phyloP scores from a whole-genome alignment of 495 filamentous ascomycete species.

The Jackrogersella minutella region DNA sequence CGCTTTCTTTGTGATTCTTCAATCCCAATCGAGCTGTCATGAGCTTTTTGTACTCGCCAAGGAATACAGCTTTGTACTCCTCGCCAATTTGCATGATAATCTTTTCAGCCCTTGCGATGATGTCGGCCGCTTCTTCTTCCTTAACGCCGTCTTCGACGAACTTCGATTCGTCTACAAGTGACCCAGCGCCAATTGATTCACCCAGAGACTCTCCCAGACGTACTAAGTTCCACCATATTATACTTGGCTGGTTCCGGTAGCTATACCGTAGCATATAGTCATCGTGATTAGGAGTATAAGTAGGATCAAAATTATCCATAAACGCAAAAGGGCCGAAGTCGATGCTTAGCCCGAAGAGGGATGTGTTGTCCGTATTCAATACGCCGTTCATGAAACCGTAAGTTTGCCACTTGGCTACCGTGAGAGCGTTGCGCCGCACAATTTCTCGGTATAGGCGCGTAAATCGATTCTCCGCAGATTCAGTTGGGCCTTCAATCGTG shows the following conservation, averaged over 20 bases:
- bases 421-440: slow-evolving; percentile 82
- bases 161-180: slow-evolving; percentile 67
- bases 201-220: slow-evolving; percentile 90
- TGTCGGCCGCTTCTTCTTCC: slow-evolving; percentile 68
- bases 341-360: slow-evolving; percentile 83
- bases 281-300: slow-evolving; percentile 96
- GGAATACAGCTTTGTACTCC: slow-evolving; percentile 86
- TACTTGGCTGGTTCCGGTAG: slow-evolving; percentile 92
- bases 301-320: slow-evolving; percentile 92
- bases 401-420: slow-evolving; percentile 93
- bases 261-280: slow-evolving; percentile 85
- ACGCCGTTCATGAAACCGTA: slow-evolving; percentile 99
- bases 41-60: slow-evolving; percentile 82
- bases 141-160: slow-evolving; percentile 77
- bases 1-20: slow-evolving; percentile 65
- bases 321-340: slow-evolving; percentile 98
- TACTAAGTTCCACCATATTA: slow-evolving; percentile 99
- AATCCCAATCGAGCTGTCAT: slow-evolving; percentile 84
- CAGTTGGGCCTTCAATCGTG: slow-evolving; percentile 68
- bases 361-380: slow-evolving; percentile 93
- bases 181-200: slow-evolving; percentile 81
- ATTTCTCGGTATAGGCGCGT: slow-evolving; percentile 88
- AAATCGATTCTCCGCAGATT: slow-evolving; percentile 82
- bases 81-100: slow-evolving; percentile 79
- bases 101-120: slow-evolving; percentile 81